Conservation (phyloP, 1,284 basidiomycete species). For the Moniliophthora roreri region DNA sequence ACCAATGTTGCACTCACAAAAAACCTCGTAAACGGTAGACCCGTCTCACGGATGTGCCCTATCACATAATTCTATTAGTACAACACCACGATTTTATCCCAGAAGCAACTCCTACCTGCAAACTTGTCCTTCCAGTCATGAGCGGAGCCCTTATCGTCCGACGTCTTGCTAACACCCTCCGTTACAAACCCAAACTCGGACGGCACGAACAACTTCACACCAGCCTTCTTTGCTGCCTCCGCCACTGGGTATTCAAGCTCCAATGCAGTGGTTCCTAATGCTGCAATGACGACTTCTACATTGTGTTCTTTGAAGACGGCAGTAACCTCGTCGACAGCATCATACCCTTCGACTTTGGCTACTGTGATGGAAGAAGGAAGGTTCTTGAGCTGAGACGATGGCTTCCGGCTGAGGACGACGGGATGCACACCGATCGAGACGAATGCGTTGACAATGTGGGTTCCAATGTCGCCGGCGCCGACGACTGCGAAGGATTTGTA, state of each 20-base stretch:
- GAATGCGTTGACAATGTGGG: slow-evolving; percentile 8
- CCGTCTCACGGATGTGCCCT: slow-evolving; percentile 16
- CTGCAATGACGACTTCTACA: slow-evolving; percentile 13
- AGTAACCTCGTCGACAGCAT: slow-evolving; percentile 9
- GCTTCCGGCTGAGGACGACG: background rate
- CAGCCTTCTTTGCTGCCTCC: background rate
- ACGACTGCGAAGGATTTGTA: slow-evolving; percentile 10
- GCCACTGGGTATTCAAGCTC: background rate
- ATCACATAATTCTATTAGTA: background rate
- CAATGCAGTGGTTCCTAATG: slow-evolving; percentile 5
- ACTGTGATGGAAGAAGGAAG: slow-evolving; percentile 11
- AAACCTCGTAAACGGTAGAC: slow-evolving; percentile 20
- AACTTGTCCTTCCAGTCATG: slow-evolving; percentile 15
- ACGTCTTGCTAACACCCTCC: slow-evolving; percentile 10
- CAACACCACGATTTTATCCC: background rate
- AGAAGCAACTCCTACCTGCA: slow-evolving; percentile 11
- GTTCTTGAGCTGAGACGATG: background rate
- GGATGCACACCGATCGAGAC: background rate
- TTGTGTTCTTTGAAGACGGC: slow-evolving; percentile 17
- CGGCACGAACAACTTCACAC: slow-evolving; percentile 20
- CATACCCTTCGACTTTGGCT: slow-evolving; percentile 19
- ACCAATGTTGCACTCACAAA: slow-evolving; percentile 15
- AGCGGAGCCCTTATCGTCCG: slow-evolving; percentile 9
- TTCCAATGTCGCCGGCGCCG: slow-evolving; percentile 11
- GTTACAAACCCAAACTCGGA: slow-evolving; percentile 13